A percentile compares a stretch with the other conserved stretches of the same genome.
Conservation (phyloP, 345 rosid species). For the Isatis tinctoria region DNA sequence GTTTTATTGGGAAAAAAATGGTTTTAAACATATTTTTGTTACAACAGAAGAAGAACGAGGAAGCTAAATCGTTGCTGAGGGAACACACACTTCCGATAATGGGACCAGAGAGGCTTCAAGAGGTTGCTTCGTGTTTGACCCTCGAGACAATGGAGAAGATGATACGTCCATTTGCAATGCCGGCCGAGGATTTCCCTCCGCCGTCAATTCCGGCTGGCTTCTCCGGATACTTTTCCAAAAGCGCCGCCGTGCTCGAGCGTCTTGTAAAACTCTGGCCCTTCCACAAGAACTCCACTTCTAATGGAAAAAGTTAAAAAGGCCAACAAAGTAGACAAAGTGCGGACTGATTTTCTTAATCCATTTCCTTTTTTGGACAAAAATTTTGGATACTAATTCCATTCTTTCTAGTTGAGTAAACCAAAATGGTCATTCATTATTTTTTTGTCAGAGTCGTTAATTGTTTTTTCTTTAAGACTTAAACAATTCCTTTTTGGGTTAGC, state of each 20-base stretch:
- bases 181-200: constrained; percentile 97
- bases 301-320: constrained; percentile 30
- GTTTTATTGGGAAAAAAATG: neutral
- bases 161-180: constrained; percentile 95
- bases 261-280: constrained; percentile 79
- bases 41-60: constrained; percentile 52
- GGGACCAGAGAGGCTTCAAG: constrained; percentile 99
- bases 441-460: neutral
- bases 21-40: neutral
- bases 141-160: constrained; percentile 92
- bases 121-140: constrained; percentile 74
- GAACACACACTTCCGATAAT: constrained; percentile 96
- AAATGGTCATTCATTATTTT: neutral
- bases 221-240: constrained; percentile 91
- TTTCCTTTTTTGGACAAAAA: neutral
- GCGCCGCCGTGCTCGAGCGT: constrained; percentile 86
- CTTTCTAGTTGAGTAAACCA: neutral
- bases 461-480: no score
- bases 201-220: constrained; percentile 84
- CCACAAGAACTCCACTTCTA: constrained; percentile 46
- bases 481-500: neutral
- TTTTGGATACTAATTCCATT: neutral
- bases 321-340: neutral
- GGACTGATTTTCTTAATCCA: neutral
- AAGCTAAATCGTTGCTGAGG: constrained; percentile 67